Evolutionary conservation across 176 grass and related monocot species (phyloP), one percentile per base, ranked within the genome.

Genomic region (Oryza officinalis): DNA sequence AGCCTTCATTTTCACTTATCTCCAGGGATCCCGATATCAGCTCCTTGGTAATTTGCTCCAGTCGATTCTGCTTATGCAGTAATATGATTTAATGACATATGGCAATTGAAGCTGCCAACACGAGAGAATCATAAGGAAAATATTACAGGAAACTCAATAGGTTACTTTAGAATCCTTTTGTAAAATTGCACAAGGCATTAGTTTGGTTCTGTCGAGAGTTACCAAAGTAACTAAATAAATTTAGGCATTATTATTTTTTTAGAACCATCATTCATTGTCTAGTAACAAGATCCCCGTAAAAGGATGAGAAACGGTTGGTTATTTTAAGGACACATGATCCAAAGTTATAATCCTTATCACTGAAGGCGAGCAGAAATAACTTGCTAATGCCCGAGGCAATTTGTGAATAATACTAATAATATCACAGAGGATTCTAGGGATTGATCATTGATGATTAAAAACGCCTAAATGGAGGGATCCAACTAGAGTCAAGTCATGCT

Each of bases 11-110:
- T 67, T 85, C 81, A 27, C 28, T 79, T 43, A 77, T 87, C 60
- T 93, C 88, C 75, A 78, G 20, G 85, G 79, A 72, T 90, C 72
- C 87, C 65, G 87, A 78, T 78, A 91, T 90, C 83, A 98, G 83
- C 74, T 77, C 76, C 87, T 90, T 83, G 67, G 81, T 90, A 73
- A 98, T 98, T 92, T 98, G 93, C 80, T 92, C 96, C 87, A 98
- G 64, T 83, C 91, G 91, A 87, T 63, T 91, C 96, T 98, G 96
- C 65, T 90, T 87, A 93, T 84, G 85, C 75, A 95, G 69, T 95
- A 90, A 81, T 88, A 90, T 88, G 84, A 93, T 76, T 95, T 92
- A 98, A 88, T 92, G 86, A 86, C 67, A 87, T 86, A 87, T 85
- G 88, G 92, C 73, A 89, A 85, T 84, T 59, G 65, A 97, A 92